phyloP scores from a whole-genome alignment of 2,329 filamentous ascomycete species.

The Bertia moriformis region DNA sequence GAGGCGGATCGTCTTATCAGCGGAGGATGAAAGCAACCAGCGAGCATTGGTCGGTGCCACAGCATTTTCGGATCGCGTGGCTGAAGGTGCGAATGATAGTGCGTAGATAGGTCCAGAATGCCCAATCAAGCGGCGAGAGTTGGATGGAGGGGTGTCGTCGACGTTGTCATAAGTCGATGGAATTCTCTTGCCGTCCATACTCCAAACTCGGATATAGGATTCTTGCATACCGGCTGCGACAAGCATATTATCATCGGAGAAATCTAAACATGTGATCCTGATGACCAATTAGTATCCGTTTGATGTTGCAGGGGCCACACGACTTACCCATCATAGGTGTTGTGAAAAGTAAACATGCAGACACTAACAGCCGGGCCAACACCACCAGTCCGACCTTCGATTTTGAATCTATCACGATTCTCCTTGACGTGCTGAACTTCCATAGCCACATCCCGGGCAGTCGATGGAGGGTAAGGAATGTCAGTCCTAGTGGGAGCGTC shows the following conservation, averaged over 20 bases:
- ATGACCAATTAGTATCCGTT: background rate
- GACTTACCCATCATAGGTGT: slow-evolving; percentile 44
- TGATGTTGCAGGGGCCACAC: background rate
- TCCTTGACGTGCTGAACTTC: slow-evolving; percentile 52
- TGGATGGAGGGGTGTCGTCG: slow-evolving; percentile 27
- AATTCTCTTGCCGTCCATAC: slow-evolving; percentile 43
- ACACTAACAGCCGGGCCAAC: slow-evolving; percentile 49
- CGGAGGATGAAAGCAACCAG: slow-evolving; percentile 47
- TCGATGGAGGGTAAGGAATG: slow-evolving; percentile 43
- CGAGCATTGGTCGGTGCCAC: slow-evolving; percentile 33
- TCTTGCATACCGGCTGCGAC: slow-evolving; percentile 47
- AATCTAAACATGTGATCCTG: slow-evolving; percentile 49
- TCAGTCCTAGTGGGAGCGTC: slow-evolving; percentile 41
- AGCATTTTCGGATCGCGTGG: slow-evolving; percentile 25
- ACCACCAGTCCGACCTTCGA: slow-evolving; percentile 44
- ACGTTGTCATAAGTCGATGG: slow-evolving; percentile 30
- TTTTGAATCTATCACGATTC: slow-evolving; percentile 48
- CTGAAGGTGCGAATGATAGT: slow-evolving; percentile 46
- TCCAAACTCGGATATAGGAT: slow-evolving; percentile 53
- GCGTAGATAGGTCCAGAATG: slow-evolving; percentile 50
- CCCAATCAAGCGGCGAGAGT: slow-evolving; percentile 48
- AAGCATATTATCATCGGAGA: slow-evolving; percentile 46
- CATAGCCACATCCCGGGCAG: slow-evolving; percentile 48
- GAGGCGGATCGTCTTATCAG: slow-evolving; percentile 47
- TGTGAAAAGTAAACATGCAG: slow-evolving; percentile 57